Percentiles rank a stretch among this genome's conserved stretches.
These are phyloP conservation scores for Jamesozyma jinghongensis DNA, from an alignment of 805 yeast species.

Conservation along the genomic window DNA sequence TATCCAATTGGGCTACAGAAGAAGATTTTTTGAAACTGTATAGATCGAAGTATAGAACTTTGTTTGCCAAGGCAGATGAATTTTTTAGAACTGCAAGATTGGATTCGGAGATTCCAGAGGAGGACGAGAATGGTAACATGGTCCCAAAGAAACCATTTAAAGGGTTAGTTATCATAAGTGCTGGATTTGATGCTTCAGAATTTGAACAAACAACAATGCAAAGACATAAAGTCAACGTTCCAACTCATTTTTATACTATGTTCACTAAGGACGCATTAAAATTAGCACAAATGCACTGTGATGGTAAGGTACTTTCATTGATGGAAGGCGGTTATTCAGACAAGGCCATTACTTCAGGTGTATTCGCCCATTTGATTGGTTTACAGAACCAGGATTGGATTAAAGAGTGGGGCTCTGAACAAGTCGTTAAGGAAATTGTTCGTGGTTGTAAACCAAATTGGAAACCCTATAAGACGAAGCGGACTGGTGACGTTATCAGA, in stretches of 20 bases:
- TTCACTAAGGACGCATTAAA: slow-evolving; percentile 68
- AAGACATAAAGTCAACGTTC: slow-evolving; percentile 72
- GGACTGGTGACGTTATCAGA: slow-evolving; percentile 41
- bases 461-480: slow-evolving; percentile 46
- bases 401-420: slow-evolving; percentile 52
- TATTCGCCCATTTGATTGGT: slow-evolving; percentile 70
- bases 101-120: slow-evolving; percentile 32
- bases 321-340: slow-evolving; percentile 85
- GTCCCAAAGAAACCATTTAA: slow-evolving; percentile 34
- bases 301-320: slow-evolving; percentile 56
- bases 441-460: slow-evolving; percentile 63
- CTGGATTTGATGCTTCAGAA: slow-evolving; percentile 85
- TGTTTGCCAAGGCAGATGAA: slow-evolving; percentile 59
- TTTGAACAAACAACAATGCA: slow-evolving; percentile 79
- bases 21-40: slow-evolving; percentile 60
- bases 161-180: slow-evolving; percentile 62
- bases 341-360: slow-evolving; percentile 70
- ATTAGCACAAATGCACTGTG: slow-evolving; percentile 52
- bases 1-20: slow-evolving; percentile 52
- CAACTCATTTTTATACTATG: slow-evolving; percentile 64
- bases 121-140: background rate
- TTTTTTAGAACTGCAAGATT: slow-evolving; percentile 44
- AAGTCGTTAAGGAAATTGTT: slow-evolving; percentile 53
- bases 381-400: slow-evolving; percentile 51
- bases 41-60: slow-evolving; percentile 47